Percentiles rank a stretch among this genome's conserved stretches.
Evolutionary conservation across 2,329 filamentous ascomycete genomes (phyloP).

Genomic region (Escovopsis weberi): DNA sequence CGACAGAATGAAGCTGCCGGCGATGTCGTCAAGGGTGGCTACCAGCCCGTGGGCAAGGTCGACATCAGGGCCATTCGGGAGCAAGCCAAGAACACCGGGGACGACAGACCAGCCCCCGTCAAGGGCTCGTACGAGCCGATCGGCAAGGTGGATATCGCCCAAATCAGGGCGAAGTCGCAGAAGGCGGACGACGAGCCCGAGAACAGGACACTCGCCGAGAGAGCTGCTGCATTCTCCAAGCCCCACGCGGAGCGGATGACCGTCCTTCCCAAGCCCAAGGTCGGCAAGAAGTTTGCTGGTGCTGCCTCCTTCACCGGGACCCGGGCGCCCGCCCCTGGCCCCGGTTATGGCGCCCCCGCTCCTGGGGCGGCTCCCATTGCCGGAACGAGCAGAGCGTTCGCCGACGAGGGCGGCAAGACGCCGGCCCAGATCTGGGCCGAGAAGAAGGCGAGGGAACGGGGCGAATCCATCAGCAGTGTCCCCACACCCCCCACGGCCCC

Average conservation of each 20-base stretch:
- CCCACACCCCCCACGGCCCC: slow-evolving; percentile 34
- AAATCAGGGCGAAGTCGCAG: slow-evolving; percentile 74
- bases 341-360: slow-evolving; percentile 46
- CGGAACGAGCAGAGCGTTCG: slow-evolving; percentile 80
- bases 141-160: slow-evolving; percentile 93
- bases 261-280: slow-evolving; percentile 83
- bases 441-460: slow-evolving; percentile 76
- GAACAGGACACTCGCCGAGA: slow-evolving; percentile 52
- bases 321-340: slow-evolving; percentile 69
- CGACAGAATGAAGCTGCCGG: slow-evolving; percentile 30
- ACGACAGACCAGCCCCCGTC: slow-evolving; percentile 70
- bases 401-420: slow-evolving; percentile 88
- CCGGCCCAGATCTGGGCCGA: slow-evolving; percentile 96
- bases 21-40: slow-evolving; percentile 73
- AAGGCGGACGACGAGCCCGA: slow-evolving; percentile 35
- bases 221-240: slow-evolving; percentile 56
- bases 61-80: slow-evolving; percentile 83
- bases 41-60: slow-evolving; percentile 94
- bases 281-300: slow-evolving; percentile 74
- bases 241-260: slow-evolving; percentile 64
- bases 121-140: slow-evolving; percentile 92
- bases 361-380: slow-evolving; percentile 50
- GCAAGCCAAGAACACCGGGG: slow-evolving; percentile 52
- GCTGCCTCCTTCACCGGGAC: slow-evolving; percentile 67
- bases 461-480: slow-evolving; percentile 27